Conservation (phyloP, 176 grass and related monocot genomes). For the Paspalum notatum region DNA sequence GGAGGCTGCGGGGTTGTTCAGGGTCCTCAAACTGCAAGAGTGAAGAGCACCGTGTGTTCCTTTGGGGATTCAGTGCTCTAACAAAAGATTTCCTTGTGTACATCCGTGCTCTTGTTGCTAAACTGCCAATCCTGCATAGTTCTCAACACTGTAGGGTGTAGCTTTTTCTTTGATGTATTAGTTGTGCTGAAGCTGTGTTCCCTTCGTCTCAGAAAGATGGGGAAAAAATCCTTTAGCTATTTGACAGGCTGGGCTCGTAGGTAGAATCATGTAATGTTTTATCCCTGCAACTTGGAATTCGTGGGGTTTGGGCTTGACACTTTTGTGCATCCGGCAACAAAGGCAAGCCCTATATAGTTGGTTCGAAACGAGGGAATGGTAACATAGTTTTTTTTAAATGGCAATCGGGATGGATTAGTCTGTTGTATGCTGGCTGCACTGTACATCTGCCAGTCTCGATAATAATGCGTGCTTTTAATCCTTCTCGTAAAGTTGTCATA, state of each 20-base stretch:
- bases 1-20: constrained; percentile 84
- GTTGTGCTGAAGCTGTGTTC: constrained; percentile 14
- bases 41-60: constrained; percentile 43
- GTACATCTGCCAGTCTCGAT: background rate
- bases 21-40: constrained; percentile 87
- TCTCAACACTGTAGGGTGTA: constrained; percentile 9
- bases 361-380: background rate
- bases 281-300: background rate
- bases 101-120: constrained; percentile 28
- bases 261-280: background rate
- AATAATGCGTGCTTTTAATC: background rate
- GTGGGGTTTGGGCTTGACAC: background rate
- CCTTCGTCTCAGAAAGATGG: background rate
- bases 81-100: constrained; percentile 31
- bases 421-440: background rate
- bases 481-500: background rate
- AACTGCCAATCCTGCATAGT: constrained; percentile 3
- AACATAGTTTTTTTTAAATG: background rate
- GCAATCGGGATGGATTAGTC: background rate
- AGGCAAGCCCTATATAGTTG: background rate
- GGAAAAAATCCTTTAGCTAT: background rate
- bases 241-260: background rate
- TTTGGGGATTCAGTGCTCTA: background rate
- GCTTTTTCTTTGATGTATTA: constrained; percentile 1
- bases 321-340: background rate